Evolutionary conservation across 2,329 filamentous ascomycete genomes (phyloP).

Genomic region (Colletotrichum tamarilloi): DNA sequence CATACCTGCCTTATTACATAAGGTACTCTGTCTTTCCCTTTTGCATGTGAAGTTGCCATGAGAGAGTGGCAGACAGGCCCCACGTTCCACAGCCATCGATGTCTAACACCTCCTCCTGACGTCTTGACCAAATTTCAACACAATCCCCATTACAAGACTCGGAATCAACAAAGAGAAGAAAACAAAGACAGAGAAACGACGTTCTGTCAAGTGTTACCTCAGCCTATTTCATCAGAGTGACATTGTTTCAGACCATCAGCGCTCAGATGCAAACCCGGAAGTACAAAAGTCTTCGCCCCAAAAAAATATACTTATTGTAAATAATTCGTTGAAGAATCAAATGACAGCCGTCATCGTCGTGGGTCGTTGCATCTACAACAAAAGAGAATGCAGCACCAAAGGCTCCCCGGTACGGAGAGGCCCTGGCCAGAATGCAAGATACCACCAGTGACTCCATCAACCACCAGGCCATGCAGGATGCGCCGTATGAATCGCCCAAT

Average conservation of each 20-base stretch:
- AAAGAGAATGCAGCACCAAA: neutral
- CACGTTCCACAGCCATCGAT: no score
- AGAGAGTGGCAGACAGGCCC: no score
- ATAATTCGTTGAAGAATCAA: slow-evolving; percentile 2
- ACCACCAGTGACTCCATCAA: neutral
- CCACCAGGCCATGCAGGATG: no score
- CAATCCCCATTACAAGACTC: neutral
- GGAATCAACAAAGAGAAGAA: no score
- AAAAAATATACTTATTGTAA: neutral
- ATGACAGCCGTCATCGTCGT: neutral
- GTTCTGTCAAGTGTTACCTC: no score
- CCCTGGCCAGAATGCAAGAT: neutral
- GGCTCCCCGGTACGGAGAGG: neutral
- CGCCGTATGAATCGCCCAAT: no score
- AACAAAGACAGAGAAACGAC: neutral
- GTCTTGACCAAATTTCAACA: neutral
- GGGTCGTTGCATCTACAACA: slow-evolving; percentile 1
- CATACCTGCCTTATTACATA: no score
- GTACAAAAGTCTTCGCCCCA: neutral
- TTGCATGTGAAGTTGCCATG: neutral
- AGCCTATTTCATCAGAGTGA: neutral
- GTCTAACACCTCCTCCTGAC: no score
- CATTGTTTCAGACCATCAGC: neutral
- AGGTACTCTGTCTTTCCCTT: neutral
- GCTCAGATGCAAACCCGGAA: neutral